Evolutionary conservation across 352 stramenopile species (phyloP), one percentile per base, ranked within the genome.

Genomic region (Phytophthora sojae): DNA sequence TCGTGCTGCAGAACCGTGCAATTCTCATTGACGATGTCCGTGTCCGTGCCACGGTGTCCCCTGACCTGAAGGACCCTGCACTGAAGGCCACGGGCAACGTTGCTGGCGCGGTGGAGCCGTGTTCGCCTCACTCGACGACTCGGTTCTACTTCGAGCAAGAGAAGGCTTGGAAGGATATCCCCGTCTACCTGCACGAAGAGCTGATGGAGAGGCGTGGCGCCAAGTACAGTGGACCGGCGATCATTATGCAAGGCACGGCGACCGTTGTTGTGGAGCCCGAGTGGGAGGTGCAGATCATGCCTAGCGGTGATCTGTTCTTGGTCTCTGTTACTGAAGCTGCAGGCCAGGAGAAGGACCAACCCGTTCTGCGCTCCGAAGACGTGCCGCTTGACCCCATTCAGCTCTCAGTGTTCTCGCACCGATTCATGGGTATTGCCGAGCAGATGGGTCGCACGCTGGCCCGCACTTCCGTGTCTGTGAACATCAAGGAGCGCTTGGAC

Each of bases 351-450:
- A 68, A 73, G 23, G 42, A 63, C 4, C 56, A 35, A 4, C 45
- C 58, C 30, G 50, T 39, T 60, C n/a, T 78, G 19, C 45, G 67
- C 12, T 58, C 69, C 37, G 71, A 79, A 54, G 67, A 80, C 39
- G 79, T 96, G 2, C 79, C 80, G 2, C 79, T 96, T 26, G 98
- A 99, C 73, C 94, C 97, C 14, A 98, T 99, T 64, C 94, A 99
- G 73, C 87, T 99, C 9, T 98, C 95, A 0, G 90, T 99, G 6
- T 99, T 99, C 73, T 95, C 96, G 14, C 96, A 99, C 76, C 90
- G 97, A 35, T 99, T 99, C 83, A 99, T 99, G 98, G 96, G 97
- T 17, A 99, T 99, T 77, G 98, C 98, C 6, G 98, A 99, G 83
- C 97, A 99, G 84, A 99, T 99, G 97, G 98, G 98, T 14, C 89